Evolutionary conservation across 768 basidiomycete species (phyloP).

Genomic region (Clathrus columnatus): DNA sequence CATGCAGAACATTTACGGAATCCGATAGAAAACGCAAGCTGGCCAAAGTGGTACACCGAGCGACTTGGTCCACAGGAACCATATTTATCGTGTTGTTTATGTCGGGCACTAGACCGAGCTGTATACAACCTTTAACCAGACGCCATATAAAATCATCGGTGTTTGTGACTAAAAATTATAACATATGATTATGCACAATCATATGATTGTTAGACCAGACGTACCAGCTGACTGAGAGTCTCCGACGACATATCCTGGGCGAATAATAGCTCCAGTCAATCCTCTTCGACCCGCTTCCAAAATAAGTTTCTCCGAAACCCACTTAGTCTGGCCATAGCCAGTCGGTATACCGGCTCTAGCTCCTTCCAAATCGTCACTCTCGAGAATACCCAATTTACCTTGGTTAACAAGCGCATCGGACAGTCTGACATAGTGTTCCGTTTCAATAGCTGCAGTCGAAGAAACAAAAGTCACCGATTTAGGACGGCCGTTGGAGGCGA

Average conservation of each 20-base stretch:
- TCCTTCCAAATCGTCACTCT: slow-evolving; percentile 83
- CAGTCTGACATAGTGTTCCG: slow-evolving; percentile 79
- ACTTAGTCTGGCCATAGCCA: slow-evolving; percentile 96
- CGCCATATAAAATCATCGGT: slow-evolving; percentile 99
- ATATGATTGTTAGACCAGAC: slow-evolving; percentile 21
- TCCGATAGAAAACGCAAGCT: slow-evolving; percentile 46
- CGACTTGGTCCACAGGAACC: slow-evolving; percentile 96
- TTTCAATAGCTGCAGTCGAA: slow-evolving; percentile 91
- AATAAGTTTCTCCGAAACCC: slow-evolving; percentile 94
- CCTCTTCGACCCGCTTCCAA: slow-evolving; percentile 88
- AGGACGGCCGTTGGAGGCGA: slow-evolving; percentile 63
- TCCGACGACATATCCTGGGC: slow-evolving; percentile 95
- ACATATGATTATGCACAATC: not conserved
- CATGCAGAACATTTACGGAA: slow-evolving; percentile 59
- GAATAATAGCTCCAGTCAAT: slow-evolving; percentile 73
- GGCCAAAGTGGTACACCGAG: slow-evolving; percentile 68
- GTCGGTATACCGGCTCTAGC: slow-evolving; percentile 67
- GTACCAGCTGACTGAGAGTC: slow-evolving; percentile 80
- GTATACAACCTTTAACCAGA: slow-evolving; percentile 95
- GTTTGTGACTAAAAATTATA: slow-evolving; percentile 65
- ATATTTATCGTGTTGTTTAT: slow-evolving; percentile 98
- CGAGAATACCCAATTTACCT: slow-evolving; percentile 54
- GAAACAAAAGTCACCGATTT: slow-evolving; percentile 89
- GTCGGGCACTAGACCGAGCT: slow-evolving; percentile 92
- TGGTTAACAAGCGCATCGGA: slow-evolving; percentile 55